Base-by-base conservation (phyloP, 495 filamentous ascomycete genomes). In the Lasiosphaeria ovina region DNA sequence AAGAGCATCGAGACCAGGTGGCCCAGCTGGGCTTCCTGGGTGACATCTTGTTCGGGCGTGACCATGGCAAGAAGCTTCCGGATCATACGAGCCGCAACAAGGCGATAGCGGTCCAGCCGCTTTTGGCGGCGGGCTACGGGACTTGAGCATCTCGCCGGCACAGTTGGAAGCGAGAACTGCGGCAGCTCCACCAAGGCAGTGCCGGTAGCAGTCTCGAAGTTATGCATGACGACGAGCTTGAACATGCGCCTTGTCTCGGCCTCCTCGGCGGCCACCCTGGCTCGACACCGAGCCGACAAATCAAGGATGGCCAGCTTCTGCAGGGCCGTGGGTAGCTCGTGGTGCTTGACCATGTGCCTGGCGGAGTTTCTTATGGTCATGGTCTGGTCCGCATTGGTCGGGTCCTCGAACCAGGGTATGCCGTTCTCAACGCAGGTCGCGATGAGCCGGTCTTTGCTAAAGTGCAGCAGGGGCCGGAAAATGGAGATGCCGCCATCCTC, bases 361-460 rank as follows among this genome's bases (percentile, higher is more conserved):
- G 96, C 79, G 0, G 93, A 84, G 68, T 98, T 98, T 51, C 94
- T 81, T 40, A 77, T 74, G 0, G 94, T 96, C 38, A 90, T 73
- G 3, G 88, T 92, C 17, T 78, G 80, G 68, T 96, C 89, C 42
- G 81, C 71, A 66, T 98, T 98, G n/a, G 92, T 96, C 51, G 78
- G 75, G 67, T 98, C 94, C 60, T 93, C 89, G 63, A 89, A 89
- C 86, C 89, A 98, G 3, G 77, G 76, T 31, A 94, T 76, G 1
- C 76, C 63, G 56, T 85, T 79, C 52, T 82, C 77, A 31, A 83
- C 61, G 68, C 93, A 96, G 3, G 92, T 96, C 1, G 83, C 83
- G 2, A 89, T 77, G 7, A 98, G 76, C 9, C 83, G 75, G 16
- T 82, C 76, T 69, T 98, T 98, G 51, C 76, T 75, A 64, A 93